Evolutionary conservation across 352 stramenopile genomes (phyloP).

Genomic region (Phytopythium helicoides): DNA sequence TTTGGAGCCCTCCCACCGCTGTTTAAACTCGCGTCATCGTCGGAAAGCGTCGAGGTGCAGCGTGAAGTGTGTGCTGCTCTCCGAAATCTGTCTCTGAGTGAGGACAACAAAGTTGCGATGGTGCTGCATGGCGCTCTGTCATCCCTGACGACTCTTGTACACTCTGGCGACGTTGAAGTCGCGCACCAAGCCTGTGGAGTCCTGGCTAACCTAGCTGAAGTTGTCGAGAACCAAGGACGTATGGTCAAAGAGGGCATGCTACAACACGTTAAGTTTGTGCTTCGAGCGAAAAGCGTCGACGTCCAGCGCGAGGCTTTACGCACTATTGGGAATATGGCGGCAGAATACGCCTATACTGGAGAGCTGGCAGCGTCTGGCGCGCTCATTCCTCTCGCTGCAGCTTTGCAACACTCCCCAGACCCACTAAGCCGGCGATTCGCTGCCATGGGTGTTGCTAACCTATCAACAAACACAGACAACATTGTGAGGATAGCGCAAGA

Average conservation of each 20-base stretch:
- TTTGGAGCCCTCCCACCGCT: conserved; percentile 90
- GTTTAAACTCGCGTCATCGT: conserved; percentile 74
- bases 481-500: conserved; percentile 90
- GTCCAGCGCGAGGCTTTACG: conserved; percentile 94
- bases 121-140: conserved; percentile 81
- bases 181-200: conserved; percentile 90
- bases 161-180: conserved; percentile 89
- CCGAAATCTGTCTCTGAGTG: conserved; percentile 90
- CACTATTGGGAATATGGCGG: conserved; percentile 94
- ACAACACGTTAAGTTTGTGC: conserved; percentile 95
- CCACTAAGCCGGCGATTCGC: conserved; percentile 92
- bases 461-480: conserved; percentile 92
- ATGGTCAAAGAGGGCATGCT: conserved; percentile 95
- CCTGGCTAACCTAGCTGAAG: conserved; percentile 92
- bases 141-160: conserved; percentile 86
- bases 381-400: conserved; percentile 85
- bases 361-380: conserved; percentile 91
- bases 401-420: conserved; percentile 88
- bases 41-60: conserved; percentile 90
- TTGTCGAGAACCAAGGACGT: conserved; percentile 92
- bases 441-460: conserved; percentile 94
- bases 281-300: conserved; percentile 89
- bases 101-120: conserved; percentile 93
- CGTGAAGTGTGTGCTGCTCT: conserved; percentile 91
- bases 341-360: conserved; percentile 92